A percentile compares a stretch with the other conserved stretches of the same genome.
Evolutionary conservation across 192 early-diverging fungal species (phyloP).

Genomic region (Nowakowskiella sp.): DNA sequence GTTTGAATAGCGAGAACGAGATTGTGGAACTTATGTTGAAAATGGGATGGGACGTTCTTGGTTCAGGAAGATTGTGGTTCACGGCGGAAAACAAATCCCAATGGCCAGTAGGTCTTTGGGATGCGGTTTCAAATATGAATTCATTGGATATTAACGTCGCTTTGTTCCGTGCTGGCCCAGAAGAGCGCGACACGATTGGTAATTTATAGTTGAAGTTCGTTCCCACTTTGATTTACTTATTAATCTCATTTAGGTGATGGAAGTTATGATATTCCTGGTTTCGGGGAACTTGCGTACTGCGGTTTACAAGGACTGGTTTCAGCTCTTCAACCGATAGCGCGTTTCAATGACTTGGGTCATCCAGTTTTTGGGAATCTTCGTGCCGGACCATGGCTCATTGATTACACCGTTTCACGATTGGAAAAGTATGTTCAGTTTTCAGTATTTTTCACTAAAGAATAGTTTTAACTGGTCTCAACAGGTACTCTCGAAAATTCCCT

Average conservation of each 20-base stretch:
- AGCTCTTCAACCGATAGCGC: constrained; percentile 67
- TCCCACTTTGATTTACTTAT: constrained; percentile 6
- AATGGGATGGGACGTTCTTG: constrained; percentile 40
- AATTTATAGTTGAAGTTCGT: not conserved
- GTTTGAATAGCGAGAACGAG: constrained; percentile 22
- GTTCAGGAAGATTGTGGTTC: constrained; percentile 28
- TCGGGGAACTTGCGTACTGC: constrained; percentile 75
- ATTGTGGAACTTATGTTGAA: constrained; percentile 38
- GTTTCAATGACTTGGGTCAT: constrained; percentile 86
- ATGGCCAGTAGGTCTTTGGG: constrained; percentile 44
- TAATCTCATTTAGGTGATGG: constrained; percentile 50
- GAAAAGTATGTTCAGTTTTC: constrained; percentile 31
- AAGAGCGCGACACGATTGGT: constrained; percentile 78
- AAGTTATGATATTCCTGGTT: constrained; percentile 81
- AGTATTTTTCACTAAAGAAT: constrained; percentile 1
- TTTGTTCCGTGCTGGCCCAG: constrained; percentile 77
- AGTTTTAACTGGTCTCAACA: constrained; percentile 7
- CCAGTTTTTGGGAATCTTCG: constrained; percentile 85
- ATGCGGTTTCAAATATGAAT: constrained; percentile 53
- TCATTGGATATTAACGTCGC: constrained; percentile 75
- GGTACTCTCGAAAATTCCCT: constrained; percentile 30
- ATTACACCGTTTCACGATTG: constrained; percentile 76
- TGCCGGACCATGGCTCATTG: constrained; percentile 82
- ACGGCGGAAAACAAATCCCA: not conserved
- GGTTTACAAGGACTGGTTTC: constrained; percentile 91